Base-by-base conservation (phyloP, 1,284 basidiomycete species). In the Phellopilus nigrolimitatus region DNA sequence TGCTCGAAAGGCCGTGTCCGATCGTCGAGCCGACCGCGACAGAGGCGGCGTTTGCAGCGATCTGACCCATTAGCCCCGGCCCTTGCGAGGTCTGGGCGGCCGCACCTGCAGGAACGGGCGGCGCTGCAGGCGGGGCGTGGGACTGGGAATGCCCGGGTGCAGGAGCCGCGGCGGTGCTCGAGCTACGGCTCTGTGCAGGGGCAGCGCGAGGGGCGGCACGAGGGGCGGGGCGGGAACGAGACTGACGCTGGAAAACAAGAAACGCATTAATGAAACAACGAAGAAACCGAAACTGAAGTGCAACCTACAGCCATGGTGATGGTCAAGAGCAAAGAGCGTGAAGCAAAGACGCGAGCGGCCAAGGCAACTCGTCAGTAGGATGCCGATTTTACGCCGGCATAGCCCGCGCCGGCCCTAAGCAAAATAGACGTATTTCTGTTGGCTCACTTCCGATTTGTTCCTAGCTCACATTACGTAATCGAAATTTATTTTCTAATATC, bases 41-140 rank as follows among this genome's bases (percentile, higher is more conserved):
- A 56, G 86, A 88, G 50, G 89, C 90, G 24, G 89, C 90, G 5
- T 91, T 93, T 12, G 90, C 89, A 49, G 90, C 91, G 88, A 93
- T 93, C 66, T 88, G 84, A 0, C 78, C 72, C 13, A 91, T 53
- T 74, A 91, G 72, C 4, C 88, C 87, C 0, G 87, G 86, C 46
- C 67, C 63, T 61, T 65, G 56, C 61, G 65, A 21, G 15, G 67
- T 71, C 51, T 1, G 68, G 1, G 73, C 68, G 19, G 72, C 69
- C 28, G 71, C 69, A 13, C 12, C 34, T n/a, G 34, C 34, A 13
- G 34, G 79, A 72, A 8, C 69, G 65, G 66, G 67, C 57, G 59
- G 71, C 5, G 71, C 64, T 24, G 67, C 59, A 1, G 59, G 51
- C 9, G 68, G 59, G 39, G 75, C 68, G 15, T 57, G 21, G 41